Evolutionary conservation across 1,284 basidiomycete species (phyloP).

Genomic region (Porogramme epimiltina): DNA sequence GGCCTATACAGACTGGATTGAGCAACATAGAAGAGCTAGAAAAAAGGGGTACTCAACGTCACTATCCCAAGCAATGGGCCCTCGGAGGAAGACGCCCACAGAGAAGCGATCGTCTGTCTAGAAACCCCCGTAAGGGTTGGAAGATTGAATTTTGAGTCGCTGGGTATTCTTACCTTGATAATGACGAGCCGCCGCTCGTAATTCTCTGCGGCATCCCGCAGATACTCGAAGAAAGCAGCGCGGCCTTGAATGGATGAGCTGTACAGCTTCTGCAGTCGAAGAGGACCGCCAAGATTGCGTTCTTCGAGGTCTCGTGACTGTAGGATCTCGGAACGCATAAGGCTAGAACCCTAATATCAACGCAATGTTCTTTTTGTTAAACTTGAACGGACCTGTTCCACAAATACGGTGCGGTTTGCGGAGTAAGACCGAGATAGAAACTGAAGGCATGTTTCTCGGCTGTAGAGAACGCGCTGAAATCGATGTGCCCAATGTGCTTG

Average conservation of each 20-base stretch:
- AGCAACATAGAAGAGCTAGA: neutral
- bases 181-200: conserved; percentile 59
- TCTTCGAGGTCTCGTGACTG: conserved; percentile 49
- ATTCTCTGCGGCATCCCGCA: conserved; percentile 53
- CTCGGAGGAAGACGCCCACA: conserved; percentile 62
- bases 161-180: conserved; percentile 45
- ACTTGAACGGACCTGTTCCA: conserved; percentile 45
- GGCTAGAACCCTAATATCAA: conserved; percentile 30
- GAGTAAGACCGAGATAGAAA: conserved; percentile 31
- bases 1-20: conserved; percentile 25
- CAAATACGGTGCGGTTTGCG: conserved; percentile 45
- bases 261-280: conserved; percentile 62
- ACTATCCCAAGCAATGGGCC: conserved; percentile 61
- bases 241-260: conserved; percentile 54
- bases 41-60: conserved; percentile 33
- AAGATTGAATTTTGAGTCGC: too few relatives aligned
- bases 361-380: neutral
- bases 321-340: conserved; percentile 60
- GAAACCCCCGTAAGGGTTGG: neutral
- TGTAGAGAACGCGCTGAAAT: conserved; percentile 54
- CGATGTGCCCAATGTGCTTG: conserved; percentile 49
- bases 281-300: conserved; percentile 49
- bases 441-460: conserved; percentile 55
- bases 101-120: conserved; percentile 60
- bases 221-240: conserved; percentile 61